Conservation (phyloP, 129 eudicot species). For the Artemisia annua region DNA sequence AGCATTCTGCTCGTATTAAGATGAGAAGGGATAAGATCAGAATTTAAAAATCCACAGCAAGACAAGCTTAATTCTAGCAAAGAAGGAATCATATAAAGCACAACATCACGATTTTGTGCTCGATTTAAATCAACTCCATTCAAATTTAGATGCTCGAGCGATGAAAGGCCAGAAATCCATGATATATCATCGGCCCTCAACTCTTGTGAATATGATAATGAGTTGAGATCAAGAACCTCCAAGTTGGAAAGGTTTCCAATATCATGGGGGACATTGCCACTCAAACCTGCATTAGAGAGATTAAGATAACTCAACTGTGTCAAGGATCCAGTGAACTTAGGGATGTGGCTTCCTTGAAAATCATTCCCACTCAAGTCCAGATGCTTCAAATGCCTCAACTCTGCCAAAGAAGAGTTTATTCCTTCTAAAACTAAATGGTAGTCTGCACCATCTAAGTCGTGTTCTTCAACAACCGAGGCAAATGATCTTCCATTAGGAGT, state of each 20-base stretch:
- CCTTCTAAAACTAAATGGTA: slow-evolving; percentile 3
- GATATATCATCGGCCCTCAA: slow-evolving; percentile 3
- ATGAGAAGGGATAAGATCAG: neutral
- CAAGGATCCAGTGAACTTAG: slow-evolving; percentile 27
- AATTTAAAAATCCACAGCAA: neutral
- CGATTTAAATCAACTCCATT: neutral
- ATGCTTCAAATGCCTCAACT: slow-evolving; percentile 15
- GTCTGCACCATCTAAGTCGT: neutral
- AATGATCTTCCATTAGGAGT: too few relatives aligned
- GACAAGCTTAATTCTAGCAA: neutral
- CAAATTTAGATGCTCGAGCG: neutral
- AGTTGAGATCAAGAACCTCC: slow-evolving; percentile 26
- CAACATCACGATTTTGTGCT: neutral
- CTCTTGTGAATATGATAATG: too few relatives aligned
- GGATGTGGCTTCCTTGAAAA: slow-evolving; percentile 2
- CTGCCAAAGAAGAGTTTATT: slow-evolving; percentile 9
- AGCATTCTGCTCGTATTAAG: neutral
- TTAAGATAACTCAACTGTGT: slow-evolving; percentile 26
- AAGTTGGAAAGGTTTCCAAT: slow-evolving; percentile 37
- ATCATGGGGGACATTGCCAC: slow-evolving; percentile 26
- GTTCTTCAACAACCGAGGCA: too few relatives aligned
- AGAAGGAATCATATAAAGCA: slow-evolving; percentile 9
- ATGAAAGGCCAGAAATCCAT: slow-evolving; percentile 14
- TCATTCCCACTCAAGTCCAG: slow-evolving; percentile 23
- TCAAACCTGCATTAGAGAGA: slow-evolving; percentile 11